Evolutionary conservation across 305 asterid genomes (phyloP).

Genomic region (Fraxinus platypoda): DNA sequence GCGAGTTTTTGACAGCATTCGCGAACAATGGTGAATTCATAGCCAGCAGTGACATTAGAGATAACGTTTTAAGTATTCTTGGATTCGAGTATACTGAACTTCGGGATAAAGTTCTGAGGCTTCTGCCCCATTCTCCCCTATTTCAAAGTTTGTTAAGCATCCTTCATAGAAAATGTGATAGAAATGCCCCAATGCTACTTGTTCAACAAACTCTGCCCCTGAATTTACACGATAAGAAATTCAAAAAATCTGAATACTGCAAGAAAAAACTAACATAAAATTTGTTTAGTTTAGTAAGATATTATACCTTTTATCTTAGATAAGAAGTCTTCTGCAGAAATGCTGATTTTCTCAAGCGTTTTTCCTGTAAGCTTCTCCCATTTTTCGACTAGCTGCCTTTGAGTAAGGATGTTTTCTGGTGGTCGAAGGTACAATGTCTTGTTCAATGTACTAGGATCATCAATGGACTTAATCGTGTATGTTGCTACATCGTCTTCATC

Average conservation of each 20-base stretch:
- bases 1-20: neutral
- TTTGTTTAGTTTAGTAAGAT: too few species aligned
- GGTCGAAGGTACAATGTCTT: conserved; percentile 72
- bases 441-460: conserved; percentile 69
- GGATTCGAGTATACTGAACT: conserved; percentile 53
- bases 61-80: conserved; percentile 52
- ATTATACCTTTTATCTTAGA: conserved; percentile 52
- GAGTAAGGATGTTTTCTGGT: conserved; percentile 54
- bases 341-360: conserved; percentile 22
- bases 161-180: conserved; percentile 75
- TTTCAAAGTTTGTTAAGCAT: conserved; percentile 71
- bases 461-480: conserved; percentile 61
- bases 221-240: neutral
- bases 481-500: conserved; percentile 69
- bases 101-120: conserved; percentile 75
- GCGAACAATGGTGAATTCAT: too few species aligned
- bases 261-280: neutral
- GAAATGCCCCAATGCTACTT: conserved; percentile 70
- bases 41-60: conserved; percentile 9
- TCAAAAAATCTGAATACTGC: neutral
- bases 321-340: conserved; percentile 48
- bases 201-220: conserved; percentile 48
- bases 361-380: conserved; percentile 68
- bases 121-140: conserved; percentile 61
- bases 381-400: conserved; percentile 48